Conservation (phyloP, 371 early-diverging fungal genomes). For the Rhizopus microsporus region DNA sequence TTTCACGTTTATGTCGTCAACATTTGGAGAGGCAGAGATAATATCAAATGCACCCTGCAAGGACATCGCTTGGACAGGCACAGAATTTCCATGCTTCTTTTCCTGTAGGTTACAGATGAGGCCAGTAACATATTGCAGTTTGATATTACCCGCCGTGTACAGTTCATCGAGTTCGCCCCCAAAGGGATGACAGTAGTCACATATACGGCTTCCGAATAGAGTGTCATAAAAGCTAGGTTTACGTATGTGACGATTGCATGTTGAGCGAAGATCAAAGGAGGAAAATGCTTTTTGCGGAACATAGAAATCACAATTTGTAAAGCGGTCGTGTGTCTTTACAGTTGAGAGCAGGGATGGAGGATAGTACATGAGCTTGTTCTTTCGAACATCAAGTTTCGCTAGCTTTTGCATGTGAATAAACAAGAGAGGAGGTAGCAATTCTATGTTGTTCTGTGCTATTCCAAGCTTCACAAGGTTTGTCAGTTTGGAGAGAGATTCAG, state of each 20-base stretch:
- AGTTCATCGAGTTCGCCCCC: constrained; percentile 31
- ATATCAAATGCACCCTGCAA: background rate
- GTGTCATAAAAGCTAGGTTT: background rate
- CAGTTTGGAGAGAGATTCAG: constrained; percentile 54
- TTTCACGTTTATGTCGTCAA: too few relatives aligned
- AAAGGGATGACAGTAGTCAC: constrained; percentile 11
- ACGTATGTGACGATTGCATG: constrained; percentile 6
- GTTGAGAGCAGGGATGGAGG: constrained; percentile 46
- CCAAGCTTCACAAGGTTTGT: constrained; percentile 67
- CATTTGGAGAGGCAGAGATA: background rate
- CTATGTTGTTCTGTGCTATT: constrained; percentile 65
- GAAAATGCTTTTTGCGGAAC: constrained; percentile 19
- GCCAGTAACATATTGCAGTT: constrained; percentile 24
- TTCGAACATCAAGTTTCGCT: constrained; percentile 55
- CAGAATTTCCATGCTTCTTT: background rate
- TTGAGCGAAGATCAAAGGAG: constrained; percentile 1
- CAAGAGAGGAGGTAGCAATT: constrained; percentile 48
- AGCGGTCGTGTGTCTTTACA: constrained; percentile 25
- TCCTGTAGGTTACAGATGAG: constrained; percentile 16
- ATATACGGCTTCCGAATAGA: background rate
- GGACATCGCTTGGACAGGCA: constrained; percentile 3
- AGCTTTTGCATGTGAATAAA: constrained; percentile 40
- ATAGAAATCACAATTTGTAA: constrained; percentile 15
- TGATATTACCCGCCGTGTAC: constrained; percentile 23
- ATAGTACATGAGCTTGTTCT: constrained; percentile 49